Base-by-base conservation (phyloP, 495 filamentous ascomycete species). In the Lasiosphaeria miniovina region DNA sequence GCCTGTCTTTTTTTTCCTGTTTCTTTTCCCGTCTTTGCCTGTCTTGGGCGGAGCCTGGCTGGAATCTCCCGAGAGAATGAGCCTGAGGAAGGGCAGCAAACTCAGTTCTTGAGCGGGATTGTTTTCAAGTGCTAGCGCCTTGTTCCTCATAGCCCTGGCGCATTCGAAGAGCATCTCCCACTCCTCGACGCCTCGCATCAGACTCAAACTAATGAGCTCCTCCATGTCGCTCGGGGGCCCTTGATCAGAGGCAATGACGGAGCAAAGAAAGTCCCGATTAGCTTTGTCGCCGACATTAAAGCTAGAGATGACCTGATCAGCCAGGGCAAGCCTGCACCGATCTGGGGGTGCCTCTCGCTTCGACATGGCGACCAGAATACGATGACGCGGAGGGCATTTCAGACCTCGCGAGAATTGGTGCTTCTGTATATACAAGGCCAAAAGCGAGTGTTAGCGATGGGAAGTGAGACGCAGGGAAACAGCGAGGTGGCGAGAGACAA, bases 131-230 rank as follows among this genome's bases (percentile, higher is more conserved):
- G 63, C 49, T 34, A 58, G 58, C 11, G 55, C 57, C 36, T 52
- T 64, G 11, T 67, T 55, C 51, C 54, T 64, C 58, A 75, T 58
- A 5, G 65, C n/a, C 9, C 36, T 52, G 7, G 74, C 74, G 46
- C 69, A 67, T 6, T 49, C 57, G 12, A 75, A 52, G 41, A 71
- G 57, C 66, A 73, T 65, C 6, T 69, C 48, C 66, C 67, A 75
- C 41, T 76, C 65, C 55, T 78, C 74, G 17, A 62, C 35, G 3
- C 68, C 67, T 1, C 69, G 65, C 50, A 64, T 58, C 0, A 77
- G 55, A 31, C 70, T 71, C 4, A 66, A 45, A 17, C 48, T 46
- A 6, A 55, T 34, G 7, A 75, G 58, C 24, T 63, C 49, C 15
- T 66, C 34, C n/a, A 74, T 53, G 6, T 71, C 72, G 0, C 63